Conservation (phyloP, 768 basidiomycete species). For the Suillus bovinus region DNA sequence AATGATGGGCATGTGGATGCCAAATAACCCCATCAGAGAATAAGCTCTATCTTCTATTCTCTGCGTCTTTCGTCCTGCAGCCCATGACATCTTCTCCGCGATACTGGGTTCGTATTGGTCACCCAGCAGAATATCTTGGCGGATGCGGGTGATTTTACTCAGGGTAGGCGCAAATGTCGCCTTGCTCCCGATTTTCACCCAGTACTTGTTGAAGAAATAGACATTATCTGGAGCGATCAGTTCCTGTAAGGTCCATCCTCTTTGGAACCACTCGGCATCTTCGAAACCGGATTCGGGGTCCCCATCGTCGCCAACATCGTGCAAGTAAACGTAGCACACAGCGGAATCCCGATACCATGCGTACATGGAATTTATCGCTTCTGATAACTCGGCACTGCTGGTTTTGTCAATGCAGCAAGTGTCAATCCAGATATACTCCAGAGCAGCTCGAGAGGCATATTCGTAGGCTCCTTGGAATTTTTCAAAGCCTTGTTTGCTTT, state of each 20-base stretch:
- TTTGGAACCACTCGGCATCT: conserved; percentile 15
- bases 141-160: conserved; percentile 11
- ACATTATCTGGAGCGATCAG: conserved; percentile 18
- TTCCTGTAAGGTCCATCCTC: conserved; percentile 20
- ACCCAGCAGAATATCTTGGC: conserved; percentile 3
- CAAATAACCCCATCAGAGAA: conserved; percentile 24
- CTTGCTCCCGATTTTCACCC: conserved; percentile 14
- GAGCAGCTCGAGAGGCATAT: conserved; percentile 6
- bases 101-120: conserved; percentile 10
- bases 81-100: conserved; percentile 29
- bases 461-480: conserved; percentile 9
- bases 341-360: conserved; percentile 18
- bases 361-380: conserved; percentile 24
- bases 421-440: conserved; percentile 17
- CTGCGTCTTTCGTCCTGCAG: conserved; percentile 29
- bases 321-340: conserved; percentile 19
- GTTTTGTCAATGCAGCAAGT: conserved; percentile 22
- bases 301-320: conserved; percentile 7
- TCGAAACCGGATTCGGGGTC: conserved; percentile 3
- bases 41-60: conserved; percentile 31
- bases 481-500: neutral
- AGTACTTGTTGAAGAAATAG: conserved; percentile 17
- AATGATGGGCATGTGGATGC: conserved; percentile 15
- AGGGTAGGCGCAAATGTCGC: conserved; percentile 1
- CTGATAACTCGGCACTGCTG: conserved; percentile 22